Evolutionary conservation across 805 yeast genomes (phyloP), one percentile per base, ranked within the genome.

Genomic region (Myxozyma monticola): DNA sequence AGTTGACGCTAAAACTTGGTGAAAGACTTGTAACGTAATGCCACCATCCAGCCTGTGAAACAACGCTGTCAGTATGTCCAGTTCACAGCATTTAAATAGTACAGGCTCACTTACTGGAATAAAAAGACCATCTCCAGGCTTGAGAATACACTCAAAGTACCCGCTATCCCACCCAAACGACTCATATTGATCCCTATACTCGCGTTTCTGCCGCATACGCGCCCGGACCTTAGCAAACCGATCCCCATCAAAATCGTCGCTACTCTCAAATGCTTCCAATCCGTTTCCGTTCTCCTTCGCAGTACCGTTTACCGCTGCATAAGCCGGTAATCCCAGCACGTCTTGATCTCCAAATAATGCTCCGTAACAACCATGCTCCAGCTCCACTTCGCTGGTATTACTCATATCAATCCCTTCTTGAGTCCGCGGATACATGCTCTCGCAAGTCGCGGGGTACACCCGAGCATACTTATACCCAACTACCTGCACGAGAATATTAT

Each of bases 401-500:
- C 57, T 37, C 60, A 58, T 49, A 30, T 44, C 53, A 40, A 42
- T 35, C 5, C 47, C 21, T 4, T 31, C 45, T n/a, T 25, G 31
- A 3, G 7, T 18, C 12, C 40, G 37, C 1, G 62, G 60, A 42
- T 49, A 57, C 60, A 57, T 57, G 14, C 34, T 28, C 10, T 33
- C n/a, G 2, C 35, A 30, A 9, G 9, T 3, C 8, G 56, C 49
- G 6, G 57, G 46, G 31, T 60, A 59, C 15, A 62, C 31, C 22
- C 65, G 25, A 29, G 62, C 51, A 42, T 62, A 61, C 28, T 62
- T 62, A 36, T 55, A 62, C 33, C 65, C 65, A 12, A 60, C 63
- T 3, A 50, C 56, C 39, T 62, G 65, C 3, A 51, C 57, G 5
- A 62, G 51, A 15, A 62, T 39, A 42, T 62, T 62, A 37, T 57